These are phyloP conservation scores for Ophiobolus disseminans DNA, from an alignment of 2,329 filamentous ascomycete genomes.

Conservation along the genomic window DNA sequence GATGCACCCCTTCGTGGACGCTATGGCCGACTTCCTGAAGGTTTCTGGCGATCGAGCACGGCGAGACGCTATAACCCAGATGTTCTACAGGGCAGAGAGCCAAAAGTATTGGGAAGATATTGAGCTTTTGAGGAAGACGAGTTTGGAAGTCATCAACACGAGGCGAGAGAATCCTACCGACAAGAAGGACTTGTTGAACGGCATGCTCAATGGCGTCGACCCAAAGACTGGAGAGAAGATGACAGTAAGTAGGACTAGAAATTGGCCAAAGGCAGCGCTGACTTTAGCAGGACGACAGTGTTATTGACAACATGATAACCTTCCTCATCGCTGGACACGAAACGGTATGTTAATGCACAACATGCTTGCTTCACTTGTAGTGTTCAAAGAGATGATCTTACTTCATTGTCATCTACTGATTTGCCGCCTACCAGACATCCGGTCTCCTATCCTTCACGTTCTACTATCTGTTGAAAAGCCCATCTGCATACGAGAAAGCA, in stretches of 20 bases:
- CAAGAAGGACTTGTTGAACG: constrained; percentile 67
- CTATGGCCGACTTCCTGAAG: constrained; percentile 49
- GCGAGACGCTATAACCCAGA: constrained; percentile 38
- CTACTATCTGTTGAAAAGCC: constrained; percentile 61
- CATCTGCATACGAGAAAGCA: constrained; percentile 56
- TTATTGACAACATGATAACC: constrained; percentile 72
- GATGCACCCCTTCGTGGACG: constrained; percentile 49
- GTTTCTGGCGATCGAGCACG: constrained; percentile 44
- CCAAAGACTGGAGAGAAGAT: constrained; percentile 66
- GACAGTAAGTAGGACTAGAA: constrained; percentile 37
- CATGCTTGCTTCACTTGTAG: too few relatives aligned
- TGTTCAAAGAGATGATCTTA: too few relatives aligned
- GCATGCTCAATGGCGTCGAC: constrained; percentile 66
- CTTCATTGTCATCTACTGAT: too few relatives aligned
- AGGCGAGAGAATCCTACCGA: constrained; percentile 62
- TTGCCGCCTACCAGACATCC: too few relatives aligned
- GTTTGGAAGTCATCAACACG: constrained; percentile 63
- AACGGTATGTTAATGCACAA: constrained; percentile 31
- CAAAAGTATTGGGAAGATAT: constrained; percentile 63
- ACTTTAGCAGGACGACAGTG: constrained; percentile 58
- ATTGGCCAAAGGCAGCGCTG: too few relatives aligned
- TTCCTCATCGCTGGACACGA: constrained; percentile 62
- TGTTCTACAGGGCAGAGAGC: constrained; percentile 45
- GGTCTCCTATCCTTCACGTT: constrained; percentile 53
- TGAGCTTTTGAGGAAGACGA: constrained; percentile 62